These are phyloP conservation scores for Leccinum pachyderme DNA, from an alignment of 1,284 basidiomycete genomes.

Conservation along the genomic window DNA sequence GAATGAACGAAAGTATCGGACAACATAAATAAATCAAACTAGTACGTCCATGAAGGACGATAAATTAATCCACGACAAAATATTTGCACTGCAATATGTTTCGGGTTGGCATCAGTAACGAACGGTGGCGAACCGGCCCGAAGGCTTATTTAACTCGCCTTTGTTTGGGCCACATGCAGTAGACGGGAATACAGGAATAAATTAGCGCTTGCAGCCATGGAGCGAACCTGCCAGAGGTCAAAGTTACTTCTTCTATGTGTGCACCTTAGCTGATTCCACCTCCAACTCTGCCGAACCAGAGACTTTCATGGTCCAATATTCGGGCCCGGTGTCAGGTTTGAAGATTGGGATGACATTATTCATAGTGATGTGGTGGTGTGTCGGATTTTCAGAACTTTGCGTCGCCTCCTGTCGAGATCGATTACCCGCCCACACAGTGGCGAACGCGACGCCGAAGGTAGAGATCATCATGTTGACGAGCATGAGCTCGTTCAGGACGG, in stretches of 20 bases:
- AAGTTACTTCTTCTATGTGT: neutral
- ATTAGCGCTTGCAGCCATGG: neutral
- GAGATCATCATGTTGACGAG: constrained; percentile 10
- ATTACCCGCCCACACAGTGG: constrained; percentile 17
- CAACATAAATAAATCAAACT: no score
- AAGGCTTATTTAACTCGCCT: neutral
- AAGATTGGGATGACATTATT: constrained; percentile 7
- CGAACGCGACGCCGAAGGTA: constrained; percentile 17
- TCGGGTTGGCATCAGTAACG: neutral
- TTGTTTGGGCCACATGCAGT: neutral
- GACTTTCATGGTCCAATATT: neutral
- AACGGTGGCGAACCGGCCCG: neutral
- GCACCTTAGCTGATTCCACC: neutral
- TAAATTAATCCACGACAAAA: neutral
- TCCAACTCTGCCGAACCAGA: neutral
- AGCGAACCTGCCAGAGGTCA: neutral
- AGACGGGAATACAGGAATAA: neutral
- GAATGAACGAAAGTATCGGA: no score
- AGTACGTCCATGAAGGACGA: neutral
- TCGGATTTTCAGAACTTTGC: neutral
- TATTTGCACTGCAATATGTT: neutral
- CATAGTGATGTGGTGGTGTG: neutral
- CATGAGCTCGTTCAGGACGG: constrained; percentile 8
- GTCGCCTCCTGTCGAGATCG: constrained; percentile 1
- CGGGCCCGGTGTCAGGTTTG: neutral